Base-by-base conservation (phyloP, 306 rosid genomes). In the Quercus wislizeni region DNA sequence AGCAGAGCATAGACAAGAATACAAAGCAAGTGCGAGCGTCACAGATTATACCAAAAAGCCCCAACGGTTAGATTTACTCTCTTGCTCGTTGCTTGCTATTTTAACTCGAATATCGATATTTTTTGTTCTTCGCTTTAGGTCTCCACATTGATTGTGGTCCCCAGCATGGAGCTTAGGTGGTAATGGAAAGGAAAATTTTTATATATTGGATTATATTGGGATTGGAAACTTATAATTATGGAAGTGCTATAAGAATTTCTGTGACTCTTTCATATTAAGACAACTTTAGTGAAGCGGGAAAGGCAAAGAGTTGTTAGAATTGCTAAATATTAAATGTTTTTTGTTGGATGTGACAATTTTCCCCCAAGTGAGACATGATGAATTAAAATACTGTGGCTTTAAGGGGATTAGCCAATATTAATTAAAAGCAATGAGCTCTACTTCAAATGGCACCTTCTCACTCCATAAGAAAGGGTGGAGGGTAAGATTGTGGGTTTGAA, bases 1-100 rank as follows among this genome's bases (percentile, higher is more conserved):
- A 85, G 57, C 80, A 18, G 21, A 86, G 80, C 57, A 77, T 46
- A 65, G 93, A 86, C 69, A 92, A 90, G 83, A 84, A 62, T 35
- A 55, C 79, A 2, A 84, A 83, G 78, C 76, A 68, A 57, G 74
- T 74, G 6, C 87, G 82, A 25, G 74, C 79, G 5, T 81, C 92
- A 15, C 80, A 72, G 38, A 20, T 72, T 55, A 93, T 86, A 69
- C 78, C 83, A 25, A 91, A 86, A 82, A 69, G 20, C 86, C 76
- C 83, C 56, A 77, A 81, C 55, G 79, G 92, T 90, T 73, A 83
- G 82, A 80, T 69, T 27, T 84, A 58, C 76, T 52, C 61, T 87
- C 71, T 79, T 55, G 65, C 49, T 27, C 54, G 33, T 70, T 74
- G 55, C 10, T 83, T 81, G 57, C 35, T 55, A 38, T 71, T 49